Evolutionary conservation across 2,329 filamentous ascomycete species (phyloP), one percentile per base, ranked within the genome.

Genomic region (Triangularia verruculosa): DNA sequence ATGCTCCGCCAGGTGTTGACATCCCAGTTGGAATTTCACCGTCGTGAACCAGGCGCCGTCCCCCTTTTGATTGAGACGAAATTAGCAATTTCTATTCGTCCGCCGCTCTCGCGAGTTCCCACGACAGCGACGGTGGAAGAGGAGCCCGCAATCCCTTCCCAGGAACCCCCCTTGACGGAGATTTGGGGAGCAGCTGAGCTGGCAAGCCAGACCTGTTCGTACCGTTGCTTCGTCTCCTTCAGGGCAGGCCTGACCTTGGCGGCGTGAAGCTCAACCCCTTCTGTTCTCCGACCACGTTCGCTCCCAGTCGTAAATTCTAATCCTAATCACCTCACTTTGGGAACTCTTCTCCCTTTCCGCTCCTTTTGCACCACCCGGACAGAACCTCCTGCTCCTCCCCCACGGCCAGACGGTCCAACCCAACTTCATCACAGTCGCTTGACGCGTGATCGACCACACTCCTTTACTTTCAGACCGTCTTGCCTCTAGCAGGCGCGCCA

Each of bases 401-500:
- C 61, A 63, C 66, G 62, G 66, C 65, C 64, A 66, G 65, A 69
- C 68, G 68, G 64, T 24, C 51, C n/a, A 47, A n/a, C 39, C 39
- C 39, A 47, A 47, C 13, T 47, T 47, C 39, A 47, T n/a, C 43
- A 34, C 47, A 20, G 34, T 27, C 57, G 13, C 57, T 34, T 15
- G 39, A 47, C 39, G 39, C 15, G 39, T 24, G 34, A 43, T 17
- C 34, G 17, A 51, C 25, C 17, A 32, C 58, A n/a, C 27, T 60
- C 58, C 43, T 28, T 47, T 54, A 15, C 67, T 67, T 62, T 52
- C 63, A 61, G 28, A 57, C 54, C 27, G 54, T 28, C 34, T 57
- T 20, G 20, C 54, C n/a, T 83, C 80, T 79, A 82, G 81, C 82
- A 76, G 83, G 83, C 82, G 77, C 78, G 80, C 78, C 85, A 80